A percentile compares a stretch with the other conserved stretches of the same genome.
phyloP scores from a whole-genome alignment of 2,329 filamentous ascomycete species.

The Trichoderma atroviride region DNA sequence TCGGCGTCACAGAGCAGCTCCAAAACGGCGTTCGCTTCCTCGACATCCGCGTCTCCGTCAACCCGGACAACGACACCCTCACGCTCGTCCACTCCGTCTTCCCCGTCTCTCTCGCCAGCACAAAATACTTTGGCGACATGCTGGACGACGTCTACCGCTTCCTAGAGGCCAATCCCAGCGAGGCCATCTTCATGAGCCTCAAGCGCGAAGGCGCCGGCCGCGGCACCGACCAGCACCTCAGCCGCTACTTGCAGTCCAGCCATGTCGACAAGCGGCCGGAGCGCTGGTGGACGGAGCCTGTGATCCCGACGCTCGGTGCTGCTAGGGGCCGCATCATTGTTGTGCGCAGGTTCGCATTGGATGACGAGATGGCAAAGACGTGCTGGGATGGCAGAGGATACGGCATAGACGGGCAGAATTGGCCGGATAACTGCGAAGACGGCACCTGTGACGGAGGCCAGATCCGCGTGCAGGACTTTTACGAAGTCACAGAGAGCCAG shows the following conservation, averaged over 20 bases:
- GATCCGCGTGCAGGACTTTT: constrained; percentile 91
- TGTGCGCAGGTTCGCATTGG: constrained; percentile 75
- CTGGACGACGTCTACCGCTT: constrained; percentile 73
- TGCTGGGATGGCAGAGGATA: constrained; percentile 56
- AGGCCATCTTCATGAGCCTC: constrained; percentile 82
- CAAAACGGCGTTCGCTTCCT: constrained; percentile 92
- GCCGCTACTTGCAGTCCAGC: constrained; percentile 69
- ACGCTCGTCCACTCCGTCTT: constrained; percentile 89
- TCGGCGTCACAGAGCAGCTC: constrained; percentile 75
- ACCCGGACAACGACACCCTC: constrained; percentile 63
- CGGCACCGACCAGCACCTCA: constrained; percentile 77
- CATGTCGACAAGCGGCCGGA: constrained; percentile 62
- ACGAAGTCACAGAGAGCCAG: constrained; percentile 75
- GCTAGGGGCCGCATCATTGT: constrained; percentile 82
- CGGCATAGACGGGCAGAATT: constrained; percentile 65
- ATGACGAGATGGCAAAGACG: constrained; percentile 52
- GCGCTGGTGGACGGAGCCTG: constrained; percentile 78
- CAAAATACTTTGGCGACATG: constrained; percentile 76
- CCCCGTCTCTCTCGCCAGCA: constrained; percentile 80
- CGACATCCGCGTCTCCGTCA: constrained; percentile 74
- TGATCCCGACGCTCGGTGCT: constrained; percentile 76
- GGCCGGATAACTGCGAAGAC: constrained; percentile 88
- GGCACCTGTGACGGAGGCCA: constrained; percentile 69
- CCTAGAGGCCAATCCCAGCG: constrained; percentile 73
- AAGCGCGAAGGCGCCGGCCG: constrained; percentile 89